These are phyloP conservation scores for Xylariaceae sp. DNA, from an alignment of 2,329 filamentous ascomycete genomes.

Conservation along the genomic window DNA sequence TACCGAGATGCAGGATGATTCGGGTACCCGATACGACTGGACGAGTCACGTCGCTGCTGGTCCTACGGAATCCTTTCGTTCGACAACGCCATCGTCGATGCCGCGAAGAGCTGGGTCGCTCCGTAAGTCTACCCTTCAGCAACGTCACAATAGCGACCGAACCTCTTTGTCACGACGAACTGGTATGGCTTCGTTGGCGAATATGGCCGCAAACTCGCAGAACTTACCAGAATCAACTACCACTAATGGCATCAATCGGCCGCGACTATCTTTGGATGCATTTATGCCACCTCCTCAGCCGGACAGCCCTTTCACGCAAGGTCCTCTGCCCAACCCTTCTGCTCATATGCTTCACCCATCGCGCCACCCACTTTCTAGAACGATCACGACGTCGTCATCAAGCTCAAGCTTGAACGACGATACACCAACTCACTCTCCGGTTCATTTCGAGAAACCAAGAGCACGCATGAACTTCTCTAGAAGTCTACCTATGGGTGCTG, in stretches of 20 bases:
- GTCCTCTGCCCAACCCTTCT: constrained; percentile 59
- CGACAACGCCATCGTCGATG: constrained; percentile 60
- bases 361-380: constrained; percentile 84
- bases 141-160: constrained; percentile 72
- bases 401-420: constrained; percentile 79
- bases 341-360: constrained; percentile 58
- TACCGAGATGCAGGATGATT: constrained; percentile 58
- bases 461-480: constrained; percentile 68
- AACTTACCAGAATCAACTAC: constrained; percentile 60
- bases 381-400: constrained; percentile 86
- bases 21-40: constrained; percentile 60
- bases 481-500: constrained; percentile 64
- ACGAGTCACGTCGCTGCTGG: constrained; percentile 45
- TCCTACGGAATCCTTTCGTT: constrained; percentile 50
- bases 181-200: constrained; percentile 61
- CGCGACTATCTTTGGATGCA: constrained; percentile 81
- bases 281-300: constrained; percentile 69
- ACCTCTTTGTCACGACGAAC: constrained; percentile 67
- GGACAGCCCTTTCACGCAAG: constrained; percentile 69
- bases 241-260: constrained; percentile 65
- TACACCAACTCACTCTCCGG: constrained; percentile 64
- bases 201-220: constrained; percentile 59
- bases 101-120: constrained; percentile 78
- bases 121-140: constrained; percentile 85
- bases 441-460: constrained; percentile 61